Conservation (phyloP, 2,329 filamentous ascomycete genomes). For the Ascochyta pisi region DNA sequence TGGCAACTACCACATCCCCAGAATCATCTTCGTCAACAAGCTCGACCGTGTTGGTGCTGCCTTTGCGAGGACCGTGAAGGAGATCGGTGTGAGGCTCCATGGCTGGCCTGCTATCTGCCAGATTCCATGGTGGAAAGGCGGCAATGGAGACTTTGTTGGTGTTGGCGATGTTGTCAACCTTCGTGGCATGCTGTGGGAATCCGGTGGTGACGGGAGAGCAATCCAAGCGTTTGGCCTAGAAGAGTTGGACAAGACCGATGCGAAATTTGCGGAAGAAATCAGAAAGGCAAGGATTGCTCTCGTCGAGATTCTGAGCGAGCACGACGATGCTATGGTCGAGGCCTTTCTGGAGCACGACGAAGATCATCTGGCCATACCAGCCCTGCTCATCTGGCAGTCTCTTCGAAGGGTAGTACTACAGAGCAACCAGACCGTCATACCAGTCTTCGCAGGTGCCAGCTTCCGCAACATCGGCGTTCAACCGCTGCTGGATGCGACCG, state of each 20-base stretch:
- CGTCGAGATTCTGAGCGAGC: constrained; percentile 83
- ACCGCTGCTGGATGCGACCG: constrained; percentile 85
- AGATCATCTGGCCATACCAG: constrained; percentile 71
- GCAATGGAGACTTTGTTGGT: constrained; percentile 77
- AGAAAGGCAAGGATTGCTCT: constrained; percentile 77
- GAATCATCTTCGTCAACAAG: constrained; percentile 84
- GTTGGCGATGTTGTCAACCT: constrained; percentile 83
- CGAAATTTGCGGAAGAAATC: constrained; percentile 68
- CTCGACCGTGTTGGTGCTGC: constrained; percentile 81
- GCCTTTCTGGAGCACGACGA: constrained; percentile 80
- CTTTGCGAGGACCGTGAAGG: constrained; percentile 84
- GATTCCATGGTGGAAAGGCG: constrained; percentile 87
- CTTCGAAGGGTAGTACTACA: constrained; percentile 74
- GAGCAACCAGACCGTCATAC: constrained; percentile 76
- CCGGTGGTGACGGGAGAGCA: constrained; percentile 69
- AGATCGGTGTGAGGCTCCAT: constrained; percentile 79
- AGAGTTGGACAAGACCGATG: constrained; percentile 59
- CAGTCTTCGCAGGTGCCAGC: constrained; percentile 89
- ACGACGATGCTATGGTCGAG: constrained; percentile 86
- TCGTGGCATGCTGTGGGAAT: constrained; percentile 75
- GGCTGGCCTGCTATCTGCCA: constrained; percentile 92
- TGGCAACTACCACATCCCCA: constrained; percentile 81
- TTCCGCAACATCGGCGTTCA: constrained; percentile 95
- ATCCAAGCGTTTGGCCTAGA: constrained; percentile 64
- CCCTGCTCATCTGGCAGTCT: constrained; percentile 71